These are phyloP conservation scores for Petunia hybrid DNA, from an alignment of 305 asterid species.

Conservation along the genomic window DNA sequence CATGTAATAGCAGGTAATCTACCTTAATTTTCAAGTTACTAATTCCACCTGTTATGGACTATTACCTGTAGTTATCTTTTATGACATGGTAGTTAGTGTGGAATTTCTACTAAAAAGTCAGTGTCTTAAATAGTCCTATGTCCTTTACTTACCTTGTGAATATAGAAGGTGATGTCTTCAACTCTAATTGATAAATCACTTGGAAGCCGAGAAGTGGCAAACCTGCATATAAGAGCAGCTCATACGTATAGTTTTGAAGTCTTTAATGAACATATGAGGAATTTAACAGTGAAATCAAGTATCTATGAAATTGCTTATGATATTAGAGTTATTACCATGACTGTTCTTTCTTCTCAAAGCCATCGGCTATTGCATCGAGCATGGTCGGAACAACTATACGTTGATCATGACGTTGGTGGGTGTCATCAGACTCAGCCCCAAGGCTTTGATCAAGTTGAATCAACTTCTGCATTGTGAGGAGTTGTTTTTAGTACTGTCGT, in stretches of 20 bases:
- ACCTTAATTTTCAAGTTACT: neutral
- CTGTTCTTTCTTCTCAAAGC: slow-evolving; percentile 63
- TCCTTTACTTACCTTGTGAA: slow-evolving; percentile 62
- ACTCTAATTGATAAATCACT: slow-evolving; percentile 76
- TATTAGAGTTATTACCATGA: slow-evolving; percentile 58
- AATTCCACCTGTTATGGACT: neutral
- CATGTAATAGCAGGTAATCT: no score
- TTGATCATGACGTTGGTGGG: slow-evolving; percentile 38
- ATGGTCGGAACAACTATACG: slow-evolving; percentile 50
- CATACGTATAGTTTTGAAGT: neutral
- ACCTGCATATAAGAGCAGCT: slow-evolving; percentile 51
- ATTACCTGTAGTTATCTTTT: neutral
- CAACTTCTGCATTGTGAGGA: slow-evolving; percentile 39
- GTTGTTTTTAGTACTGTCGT: neutral
- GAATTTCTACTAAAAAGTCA: neutral
- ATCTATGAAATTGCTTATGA: slow-evolving; percentile 17
- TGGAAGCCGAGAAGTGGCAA: slow-evolving; percentile 69
- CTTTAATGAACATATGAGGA: neutral
- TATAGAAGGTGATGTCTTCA: slow-evolving; percentile 70
- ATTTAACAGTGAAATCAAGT: neutral
- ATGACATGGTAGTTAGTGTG: neutral
- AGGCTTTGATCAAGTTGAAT: slow-evolving; percentile 41
- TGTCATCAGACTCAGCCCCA: slow-evolving; percentile 40
- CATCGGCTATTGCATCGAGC: slow-evolving; percentile 45
- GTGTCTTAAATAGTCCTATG: neutral